Evolutionary conservation across 768 basidiomycete species (phyloP), one percentile per base, ranked within the genome.

Genomic region (Termitomyces sp.): DNA sequence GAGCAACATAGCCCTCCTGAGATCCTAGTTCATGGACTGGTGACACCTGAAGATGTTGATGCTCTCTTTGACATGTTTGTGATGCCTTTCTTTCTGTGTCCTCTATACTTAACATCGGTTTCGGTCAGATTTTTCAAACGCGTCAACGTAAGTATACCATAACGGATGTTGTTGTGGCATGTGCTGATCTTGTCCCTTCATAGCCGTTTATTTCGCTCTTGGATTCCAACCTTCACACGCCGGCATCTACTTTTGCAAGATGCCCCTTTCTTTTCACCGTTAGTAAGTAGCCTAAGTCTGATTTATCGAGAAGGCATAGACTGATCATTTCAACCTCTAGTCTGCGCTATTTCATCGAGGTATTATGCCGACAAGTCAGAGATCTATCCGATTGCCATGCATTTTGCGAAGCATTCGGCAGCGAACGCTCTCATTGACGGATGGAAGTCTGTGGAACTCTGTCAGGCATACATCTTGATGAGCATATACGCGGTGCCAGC

Each of bases 241-340:
- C 92, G 11, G 84, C 86, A 7, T 82, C 85, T 3, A 91, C 90
- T 11, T 93, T 91, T 66, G 84, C 90, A 20, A 81, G 94, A 57
- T 92, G 91, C 67, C 94, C 94, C 0, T 96, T 95, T 78, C 78
- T 96, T 38, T 94, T 94, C 72, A 96, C 94, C 50, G 92, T 93
- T 61, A 81, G 90, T 90, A 60, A 78, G 84, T 85, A 58, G 13
- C 13, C 39, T 16, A 3, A 13, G 22, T 50, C 52, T 15, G 39
- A 33, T 38, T 9, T 61, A 15, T 50, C 20, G 12, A 55, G 15
- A 48, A 42, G 46, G 40, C 42, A 22, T 42, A 18, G 18, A 24
- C 50, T 22, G 18, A 59, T 44, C 33, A 50, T 44, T 55, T 28
- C 15, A 36, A 18, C 45, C 64, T 66, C 6, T 39, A 89, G 89